phyloP scores from a whole-genome alignment of 768 basidiomycete genomes.

The Termitomyces eurrhizus region DNA sequence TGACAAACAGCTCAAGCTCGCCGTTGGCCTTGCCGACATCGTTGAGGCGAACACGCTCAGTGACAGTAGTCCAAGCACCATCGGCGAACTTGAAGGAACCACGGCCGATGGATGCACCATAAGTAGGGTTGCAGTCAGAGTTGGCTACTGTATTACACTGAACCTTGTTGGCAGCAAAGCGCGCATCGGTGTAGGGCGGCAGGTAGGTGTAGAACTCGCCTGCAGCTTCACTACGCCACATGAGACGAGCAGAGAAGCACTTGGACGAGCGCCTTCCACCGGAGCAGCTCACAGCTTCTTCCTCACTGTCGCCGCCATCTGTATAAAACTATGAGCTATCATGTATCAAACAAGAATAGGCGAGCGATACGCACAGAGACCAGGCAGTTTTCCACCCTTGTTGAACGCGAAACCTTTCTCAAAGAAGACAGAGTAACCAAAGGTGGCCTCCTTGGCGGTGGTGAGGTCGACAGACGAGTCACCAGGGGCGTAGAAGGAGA shows the following conservation, averaged over 20 bases:
- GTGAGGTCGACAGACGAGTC: constrained; percentile 47
- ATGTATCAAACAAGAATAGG: background rate
- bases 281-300: constrained; percentile 50
- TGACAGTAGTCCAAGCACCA: constrained; percentile 66
- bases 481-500: constrained; percentile 71
- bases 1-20: constrained; percentile 62
- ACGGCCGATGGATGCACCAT: constrained; percentile 66
- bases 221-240: constrained; percentile 59
- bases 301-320: constrained; percentile 55
- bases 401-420: constrained; percentile 59
- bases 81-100: constrained; percentile 61
- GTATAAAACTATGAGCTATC: constrained; percentile 5
- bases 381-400: constrained; percentile 70
- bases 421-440: constrained; percentile 63
- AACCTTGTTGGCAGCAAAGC: constrained; percentile 42
- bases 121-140: constrained; percentile 57
- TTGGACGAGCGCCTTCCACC: constrained; percentile 53
- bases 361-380: constrained; percentile 49
- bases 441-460: constrained; percentile 61
- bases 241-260: constrained; percentile 66
- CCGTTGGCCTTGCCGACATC: constrained; percentile 67
- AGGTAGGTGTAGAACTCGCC: constrained; percentile 76
- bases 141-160: constrained; percentile 45
- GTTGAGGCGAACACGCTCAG: constrained; percentile 72
- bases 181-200: constrained; percentile 38